phyloP scores from a whole-genome alignment of 495 filamentous ascomycete genomes.

The Talaromyces proteolyticus region DNA sequence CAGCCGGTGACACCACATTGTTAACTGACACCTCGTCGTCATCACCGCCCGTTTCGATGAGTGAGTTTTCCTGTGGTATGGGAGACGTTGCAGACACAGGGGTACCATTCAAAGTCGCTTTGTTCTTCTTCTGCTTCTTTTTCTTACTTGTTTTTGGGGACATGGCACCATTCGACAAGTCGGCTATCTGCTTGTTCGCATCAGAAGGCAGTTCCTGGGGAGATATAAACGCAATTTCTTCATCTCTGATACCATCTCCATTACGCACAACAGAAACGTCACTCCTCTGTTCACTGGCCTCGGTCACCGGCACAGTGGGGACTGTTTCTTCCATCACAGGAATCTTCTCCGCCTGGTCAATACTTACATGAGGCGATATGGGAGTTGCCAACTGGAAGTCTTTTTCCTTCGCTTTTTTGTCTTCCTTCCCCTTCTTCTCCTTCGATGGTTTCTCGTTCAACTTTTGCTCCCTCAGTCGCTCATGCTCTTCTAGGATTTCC shows the following conservation, averaged over 20 bases:
- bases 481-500: neutral
- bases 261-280: neutral
- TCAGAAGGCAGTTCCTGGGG: neutral
- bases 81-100: neutral
- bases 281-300: neutral
- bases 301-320: neutral
- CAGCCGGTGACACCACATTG: no score
- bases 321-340: neutral
- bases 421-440: neutral
- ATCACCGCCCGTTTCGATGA: neutral
- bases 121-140: neutral
- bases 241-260: neutral
- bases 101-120: neutral
- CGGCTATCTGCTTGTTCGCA: neutral
- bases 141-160: neutral
- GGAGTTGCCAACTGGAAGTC: no score
- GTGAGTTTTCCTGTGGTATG: neutral
- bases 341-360: neutral
- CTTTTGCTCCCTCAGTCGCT: neutral
- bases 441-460: neutral
- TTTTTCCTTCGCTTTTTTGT: neutral
- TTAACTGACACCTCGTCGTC: no score
- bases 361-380: neutral
- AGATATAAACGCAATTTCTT: neutral
- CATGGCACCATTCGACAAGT: neutral